phyloP scores from a whole-genome alignment of 768 basidiomycete genomes.

The Pseudohyphozyma bogoriensis region DNA sequence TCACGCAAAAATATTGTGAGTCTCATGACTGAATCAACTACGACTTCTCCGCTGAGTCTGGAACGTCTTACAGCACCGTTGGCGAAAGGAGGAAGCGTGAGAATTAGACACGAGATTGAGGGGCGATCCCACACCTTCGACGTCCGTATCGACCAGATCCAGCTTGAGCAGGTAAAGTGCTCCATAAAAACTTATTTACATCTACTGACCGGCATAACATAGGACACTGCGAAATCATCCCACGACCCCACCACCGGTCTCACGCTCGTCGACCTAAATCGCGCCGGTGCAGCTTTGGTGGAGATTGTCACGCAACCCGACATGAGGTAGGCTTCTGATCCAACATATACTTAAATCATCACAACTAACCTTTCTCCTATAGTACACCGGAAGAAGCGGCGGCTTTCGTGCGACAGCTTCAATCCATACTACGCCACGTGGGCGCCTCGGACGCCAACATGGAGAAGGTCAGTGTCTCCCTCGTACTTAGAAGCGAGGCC shows the following conservation, averaged over 20 bases:
- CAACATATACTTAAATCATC: not conserved
- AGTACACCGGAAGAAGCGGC: constrained; percentile 81
- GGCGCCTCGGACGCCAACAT: constrained; percentile 91
- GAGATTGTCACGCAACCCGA: constrained; percentile 95
- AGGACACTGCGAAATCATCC: constrained; percentile 89
- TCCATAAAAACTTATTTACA: not conserved
- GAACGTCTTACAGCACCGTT: constrained; percentile 54
- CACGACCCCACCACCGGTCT: constrained; percentile 39
- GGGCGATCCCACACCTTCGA: not conserved
- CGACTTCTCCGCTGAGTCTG: not conserved
- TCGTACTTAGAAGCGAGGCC: too few relatives aligned
- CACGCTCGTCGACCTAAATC: constrained; percentile 71
- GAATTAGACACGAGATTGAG: constrained; percentile 33
- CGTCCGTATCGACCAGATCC: constrained; percentile 86
- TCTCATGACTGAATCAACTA: not conserved
- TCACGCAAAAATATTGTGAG: constrained; percentile 86
- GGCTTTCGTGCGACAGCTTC: constrained; percentile 71
- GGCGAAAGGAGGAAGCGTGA: constrained; percentile 56
- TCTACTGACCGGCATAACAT: too few relatives aligned
- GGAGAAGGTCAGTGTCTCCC: constrained; percentile 59
- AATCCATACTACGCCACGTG: constrained; percentile 66
- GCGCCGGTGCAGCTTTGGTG: constrained; percentile 80
- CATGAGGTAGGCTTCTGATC: constrained; percentile 47
- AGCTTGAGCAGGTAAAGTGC: constrained; percentile 76
- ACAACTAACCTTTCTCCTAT: not conserved